These are phyloP conservation scores for Calonectria naviculata DNA, from an alignment of 2,329 filamentous ascomycete genomes.

Conservation along the genomic window DNA sequence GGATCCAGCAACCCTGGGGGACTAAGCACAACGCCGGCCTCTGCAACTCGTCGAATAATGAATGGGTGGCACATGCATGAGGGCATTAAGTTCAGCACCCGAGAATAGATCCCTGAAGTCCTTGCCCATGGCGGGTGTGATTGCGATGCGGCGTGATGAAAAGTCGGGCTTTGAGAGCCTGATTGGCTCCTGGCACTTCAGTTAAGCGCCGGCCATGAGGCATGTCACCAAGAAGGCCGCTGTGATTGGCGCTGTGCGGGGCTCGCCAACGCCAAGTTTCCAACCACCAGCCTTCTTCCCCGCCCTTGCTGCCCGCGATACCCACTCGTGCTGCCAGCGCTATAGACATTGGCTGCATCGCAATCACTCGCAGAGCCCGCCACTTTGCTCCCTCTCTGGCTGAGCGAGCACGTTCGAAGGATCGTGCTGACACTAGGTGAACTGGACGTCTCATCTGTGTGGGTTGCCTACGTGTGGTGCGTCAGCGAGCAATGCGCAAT, in stretches of 20 bases:
- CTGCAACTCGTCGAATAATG: conserved; percentile 41
- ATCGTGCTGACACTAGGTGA: conserved; percentile 3
- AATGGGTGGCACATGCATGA: conserved; percentile 53
- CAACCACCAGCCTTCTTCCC: conserved; percentile 19
- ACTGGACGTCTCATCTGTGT: not conserved
- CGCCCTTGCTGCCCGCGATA: not conserved
- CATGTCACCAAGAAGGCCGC: conserved; percentile 1
- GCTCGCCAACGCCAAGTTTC: not conserved
- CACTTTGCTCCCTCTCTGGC: not conserved
- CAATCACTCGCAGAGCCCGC: not conserved
- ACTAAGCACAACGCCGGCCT: conserved; percentile 26
- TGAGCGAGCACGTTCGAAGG: not conserved
- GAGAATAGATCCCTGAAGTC: conserved; percentile 50
- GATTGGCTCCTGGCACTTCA: conserved; percentile 53
- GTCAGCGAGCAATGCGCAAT: not conserved
- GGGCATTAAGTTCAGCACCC: conserved; percentile 34
- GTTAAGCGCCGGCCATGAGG: conserved; percentile 51
- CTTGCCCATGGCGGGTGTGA: conserved; percentile 42
- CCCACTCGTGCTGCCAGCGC: not conserved
- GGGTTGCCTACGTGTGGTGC: not conserved
- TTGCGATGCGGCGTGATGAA: conserved; percentile 38
- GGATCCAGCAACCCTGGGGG: conserved; percentile 24
- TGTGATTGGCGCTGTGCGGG: conserved; percentile 34
- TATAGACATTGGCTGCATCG: not conserved
- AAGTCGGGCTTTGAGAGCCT: conserved; percentile 36